Evolutionary conservation across 1,139 yeast genomes (phyloP).

Genomic region (Groenewaldozyma auringiensis): DNA sequence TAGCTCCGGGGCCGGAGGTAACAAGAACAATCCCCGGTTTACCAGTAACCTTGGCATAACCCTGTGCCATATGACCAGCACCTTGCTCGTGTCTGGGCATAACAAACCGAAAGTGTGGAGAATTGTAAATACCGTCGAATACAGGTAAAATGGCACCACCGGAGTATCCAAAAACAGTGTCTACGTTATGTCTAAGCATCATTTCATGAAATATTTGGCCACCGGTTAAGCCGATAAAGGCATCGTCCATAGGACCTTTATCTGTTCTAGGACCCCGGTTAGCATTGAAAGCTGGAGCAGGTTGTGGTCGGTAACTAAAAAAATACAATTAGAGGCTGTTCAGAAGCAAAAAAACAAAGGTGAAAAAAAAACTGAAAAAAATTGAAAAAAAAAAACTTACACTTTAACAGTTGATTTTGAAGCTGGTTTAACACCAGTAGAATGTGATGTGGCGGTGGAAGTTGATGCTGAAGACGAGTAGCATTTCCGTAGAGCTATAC

Average conservation of each 20-base stretch:
- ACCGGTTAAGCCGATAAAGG: conserved; percentile 90
- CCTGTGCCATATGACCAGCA: conserved; percentile 99
- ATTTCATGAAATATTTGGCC: conserved; percentile 98
- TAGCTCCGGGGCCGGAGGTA: conserved; percentile 98
- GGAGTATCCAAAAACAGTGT: conserved; percentile 90
- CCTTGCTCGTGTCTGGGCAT: conserved; percentile 98
- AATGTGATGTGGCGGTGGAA: not conserved
- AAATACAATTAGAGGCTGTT: no score
- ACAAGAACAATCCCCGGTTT: conserved; percentile 98
- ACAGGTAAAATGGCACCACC: conserved; percentile 99
- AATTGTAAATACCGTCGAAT: conserved; percentile 91
- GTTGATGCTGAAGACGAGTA: not conserved
- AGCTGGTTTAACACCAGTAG: not conserved
- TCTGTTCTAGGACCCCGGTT: conserved; percentile 14
- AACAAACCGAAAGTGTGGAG: conserved; percentile 80
- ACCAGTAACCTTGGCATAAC: conserved; percentile 91
- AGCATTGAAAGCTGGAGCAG: conserved; percentile 45
- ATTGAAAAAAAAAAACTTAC: not conserved
- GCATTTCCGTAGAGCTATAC: not conserved
- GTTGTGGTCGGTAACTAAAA: conserved; percentile 35
- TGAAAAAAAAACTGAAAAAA: no score
- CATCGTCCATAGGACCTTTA: conserved; percentile 45
- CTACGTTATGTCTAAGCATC: conserved; percentile 96
- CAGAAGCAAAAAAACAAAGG: no score
- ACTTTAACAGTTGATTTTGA: conserved; percentile 2